Percentiles rank a stretch among this genome's conserved stretches.
Conservation (phyloP, 78 protist genomes). For the Planoprotostelium fungivorum region DNA sequence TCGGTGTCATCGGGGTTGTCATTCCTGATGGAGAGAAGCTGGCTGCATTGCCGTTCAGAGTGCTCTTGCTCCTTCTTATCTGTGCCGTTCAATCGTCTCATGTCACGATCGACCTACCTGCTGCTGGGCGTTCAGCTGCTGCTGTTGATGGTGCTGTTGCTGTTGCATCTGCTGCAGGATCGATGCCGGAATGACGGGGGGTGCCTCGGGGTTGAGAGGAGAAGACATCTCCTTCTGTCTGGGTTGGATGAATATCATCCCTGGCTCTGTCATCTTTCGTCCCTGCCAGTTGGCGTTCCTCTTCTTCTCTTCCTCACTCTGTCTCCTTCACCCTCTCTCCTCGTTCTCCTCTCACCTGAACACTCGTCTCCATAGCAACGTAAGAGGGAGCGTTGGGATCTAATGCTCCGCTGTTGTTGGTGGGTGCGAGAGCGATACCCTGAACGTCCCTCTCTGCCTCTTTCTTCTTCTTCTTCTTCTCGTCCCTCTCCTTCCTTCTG, state of each 20-base stretch:
- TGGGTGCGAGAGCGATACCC: too few relatives aligned
- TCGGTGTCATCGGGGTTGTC: background rate
- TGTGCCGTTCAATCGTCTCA: background rate
- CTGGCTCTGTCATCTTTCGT: background rate
- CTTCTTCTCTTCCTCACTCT: too few relatives aligned
- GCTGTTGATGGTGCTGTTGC: background rate
- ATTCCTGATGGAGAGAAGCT: background rate
- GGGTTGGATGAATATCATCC: background rate
- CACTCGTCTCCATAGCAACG: too few relatives aligned
- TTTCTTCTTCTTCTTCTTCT: background rate
- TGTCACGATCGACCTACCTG: background rate
- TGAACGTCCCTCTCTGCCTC: background rate
- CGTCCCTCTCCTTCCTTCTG: background rate
- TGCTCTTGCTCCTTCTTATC: background rate
- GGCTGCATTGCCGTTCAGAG: background rate
- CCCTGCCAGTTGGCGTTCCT: too few relatives aligned
- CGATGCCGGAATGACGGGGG: background rate
- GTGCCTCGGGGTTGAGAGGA: background rate
- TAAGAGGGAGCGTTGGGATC: background rate
- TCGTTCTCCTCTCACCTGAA: too few relatives aligned
- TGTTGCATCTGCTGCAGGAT: background rate
- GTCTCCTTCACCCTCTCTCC: too few relatives aligned
- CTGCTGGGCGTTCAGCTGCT: background rate
- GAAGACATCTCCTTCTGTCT: background rate
- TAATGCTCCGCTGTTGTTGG: too few relatives aligned